phyloP scores from a whole-genome alignment of 768 basidiomycete genomes.

The Candolleomyces eurysporus region DNA sequence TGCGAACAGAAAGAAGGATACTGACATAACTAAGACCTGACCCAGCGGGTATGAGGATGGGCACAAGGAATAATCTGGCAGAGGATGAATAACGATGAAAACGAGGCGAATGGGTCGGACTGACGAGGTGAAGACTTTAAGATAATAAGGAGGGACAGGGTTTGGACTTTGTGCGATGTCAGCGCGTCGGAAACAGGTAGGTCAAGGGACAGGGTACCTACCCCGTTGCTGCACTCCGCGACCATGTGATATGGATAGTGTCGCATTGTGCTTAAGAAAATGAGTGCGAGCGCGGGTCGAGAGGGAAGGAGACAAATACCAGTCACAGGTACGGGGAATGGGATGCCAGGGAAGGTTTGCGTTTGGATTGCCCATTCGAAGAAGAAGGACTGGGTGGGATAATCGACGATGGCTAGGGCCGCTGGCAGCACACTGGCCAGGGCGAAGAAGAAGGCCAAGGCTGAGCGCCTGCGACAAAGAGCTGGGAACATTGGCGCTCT shows the following conservation, averaged over 20 bases:
- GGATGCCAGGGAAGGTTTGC: constrained; percentile 21
- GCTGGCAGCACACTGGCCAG: not conserved
- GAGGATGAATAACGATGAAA: not conserved
- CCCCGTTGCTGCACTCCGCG: constrained; percentile 38
- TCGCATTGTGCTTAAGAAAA: constrained; percentile 40
- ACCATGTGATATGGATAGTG: constrained; percentile 41
- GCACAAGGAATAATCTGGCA: constrained; percentile 45
- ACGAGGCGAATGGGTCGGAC: constrained; percentile 16
- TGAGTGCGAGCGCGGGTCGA: not conserved
- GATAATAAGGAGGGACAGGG: constrained; percentile 53
- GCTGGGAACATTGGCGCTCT: too few species aligned
- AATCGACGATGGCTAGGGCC: not conserved
- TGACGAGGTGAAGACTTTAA: constrained; percentile 63
- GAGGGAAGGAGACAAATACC: constrained; percentile 20
- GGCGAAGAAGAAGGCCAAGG: not conserved
- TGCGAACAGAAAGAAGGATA: constrained; percentile 3
- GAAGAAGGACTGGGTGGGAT: constrained; percentile 36
- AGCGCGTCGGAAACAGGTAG: not conserved
- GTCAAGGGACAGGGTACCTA: constrained; percentile 14
- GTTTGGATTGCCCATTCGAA: constrained; percentile 34
- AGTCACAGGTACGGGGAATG: constrained; percentile 39
- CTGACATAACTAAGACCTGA: constrained; percentile 45
- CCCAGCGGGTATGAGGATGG: constrained; percentile 52
- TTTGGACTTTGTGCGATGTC: constrained; percentile 41
- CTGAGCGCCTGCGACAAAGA: not conserved